phyloP scores from a whole-genome alignment of 768 basidiomycete genomes.

The Mycena polygramma region DNA sequence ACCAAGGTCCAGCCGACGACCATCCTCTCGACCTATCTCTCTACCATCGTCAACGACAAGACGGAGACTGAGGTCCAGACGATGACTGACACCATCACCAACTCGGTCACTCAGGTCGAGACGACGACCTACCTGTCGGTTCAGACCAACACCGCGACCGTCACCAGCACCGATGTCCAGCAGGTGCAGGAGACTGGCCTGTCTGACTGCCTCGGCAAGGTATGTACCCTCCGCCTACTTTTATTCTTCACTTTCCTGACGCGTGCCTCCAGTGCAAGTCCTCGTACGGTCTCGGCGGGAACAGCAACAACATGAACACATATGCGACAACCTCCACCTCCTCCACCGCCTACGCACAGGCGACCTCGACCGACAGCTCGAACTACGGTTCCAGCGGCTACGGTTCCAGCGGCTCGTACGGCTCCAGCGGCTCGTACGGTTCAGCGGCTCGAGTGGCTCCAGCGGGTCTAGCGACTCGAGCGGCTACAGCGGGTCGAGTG shows the following conservation, averaged over 20 bases:
- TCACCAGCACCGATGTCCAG: conserved; percentile 54
- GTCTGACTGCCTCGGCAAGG: conserved; percentile 65
- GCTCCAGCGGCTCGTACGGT: conserved; percentile 21
- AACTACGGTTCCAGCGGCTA: conserved; percentile 17
- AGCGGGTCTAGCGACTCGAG: conserved; percentile 17
- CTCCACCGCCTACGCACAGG: too few species aligned
- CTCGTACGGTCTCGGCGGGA: conserved; percentile 64
- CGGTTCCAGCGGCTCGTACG: conserved; percentile 23
- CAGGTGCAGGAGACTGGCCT: conserved; percentile 64
- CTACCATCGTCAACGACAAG: conserved; percentile 71
- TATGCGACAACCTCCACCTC: conserved; percentile 42
- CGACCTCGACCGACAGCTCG: neutral
- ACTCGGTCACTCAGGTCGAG: conserved; percentile 61
- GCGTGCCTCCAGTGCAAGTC: conserved; percentile 65
- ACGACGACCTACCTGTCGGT: conserved; percentile 68
- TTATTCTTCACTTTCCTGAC: conserved; percentile 30
- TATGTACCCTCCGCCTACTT: conserved; percentile 39
- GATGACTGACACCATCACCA: conserved; percentile 64
- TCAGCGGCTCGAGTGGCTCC: conserved; percentile 2
- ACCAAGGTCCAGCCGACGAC: conserved; percentile 73
- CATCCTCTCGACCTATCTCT: conserved; percentile 63
- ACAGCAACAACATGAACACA: conserved; percentile 63
- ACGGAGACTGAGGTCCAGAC: conserved; percentile 73
- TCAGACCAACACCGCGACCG: conserved; percentile 60
- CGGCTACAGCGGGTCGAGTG: conserved; percentile 20